Conservation (phyloP, 129 eudicot species). For the Heracleum sosnowskyi region DNA sequence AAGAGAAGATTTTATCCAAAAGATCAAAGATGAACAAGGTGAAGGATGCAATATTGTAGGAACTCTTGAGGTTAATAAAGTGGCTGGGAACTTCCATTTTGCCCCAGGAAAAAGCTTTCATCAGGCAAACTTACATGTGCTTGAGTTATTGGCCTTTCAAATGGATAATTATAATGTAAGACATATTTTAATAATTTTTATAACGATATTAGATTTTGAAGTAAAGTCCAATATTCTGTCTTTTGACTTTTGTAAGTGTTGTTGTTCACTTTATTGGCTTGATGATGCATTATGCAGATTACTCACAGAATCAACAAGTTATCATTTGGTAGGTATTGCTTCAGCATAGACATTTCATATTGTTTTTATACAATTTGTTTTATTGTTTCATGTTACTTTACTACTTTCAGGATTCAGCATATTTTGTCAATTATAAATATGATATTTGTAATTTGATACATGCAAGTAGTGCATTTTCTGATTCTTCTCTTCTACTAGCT, state of each 20-base stretch:
- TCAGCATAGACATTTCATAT: no score
- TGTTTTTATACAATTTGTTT: no score
- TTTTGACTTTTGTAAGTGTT: neutral
- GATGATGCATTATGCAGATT: conserved; percentile 48
- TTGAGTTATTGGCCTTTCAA: conserved; percentile 62
- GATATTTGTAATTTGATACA: no score
- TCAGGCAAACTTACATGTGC: conserved; percentile 44
- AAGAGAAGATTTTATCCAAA: conserved; percentile 87
- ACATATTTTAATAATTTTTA: conserved; percentile 8
- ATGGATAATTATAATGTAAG: conserved; percentile 71
- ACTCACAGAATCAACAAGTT: conserved; percentile 83
- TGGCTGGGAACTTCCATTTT: conserved; percentile 93
- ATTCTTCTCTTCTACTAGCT: no score
- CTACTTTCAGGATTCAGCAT: no score
- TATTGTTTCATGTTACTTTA: no score
- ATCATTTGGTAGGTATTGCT: conserved; percentile 72
- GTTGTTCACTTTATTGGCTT: conserved; percentile 7
- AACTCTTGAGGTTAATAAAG: conserved; percentile 84
- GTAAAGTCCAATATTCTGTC: neutral
- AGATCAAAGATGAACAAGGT: conserved; percentile 85
- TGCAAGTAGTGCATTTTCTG: no score
- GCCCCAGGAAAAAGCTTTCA: conserved; percentile 85
- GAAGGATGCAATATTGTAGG: conserved; percentile 97
- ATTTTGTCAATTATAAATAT: no score
- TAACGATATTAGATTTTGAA: conserved; percentile 2